Evolutionary conservation across 2,329 filamentous ascomycete species (phyloP).

Genomic region (Pseudogymnoascus sp.): DNA sequence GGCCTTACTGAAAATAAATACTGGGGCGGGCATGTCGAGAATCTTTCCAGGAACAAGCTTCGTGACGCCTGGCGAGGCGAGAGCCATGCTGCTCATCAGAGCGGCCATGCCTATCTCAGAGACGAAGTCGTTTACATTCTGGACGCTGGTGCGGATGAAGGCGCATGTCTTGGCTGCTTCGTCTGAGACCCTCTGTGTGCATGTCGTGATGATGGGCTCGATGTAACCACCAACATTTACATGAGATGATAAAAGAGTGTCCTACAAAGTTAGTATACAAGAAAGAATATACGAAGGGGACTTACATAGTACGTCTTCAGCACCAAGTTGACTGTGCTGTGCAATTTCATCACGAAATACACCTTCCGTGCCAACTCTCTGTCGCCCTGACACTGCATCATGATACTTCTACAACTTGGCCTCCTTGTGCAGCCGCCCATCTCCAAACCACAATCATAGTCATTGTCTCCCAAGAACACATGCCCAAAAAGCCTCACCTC

Average conservation of each 20-base stretch:
- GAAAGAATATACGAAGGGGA: not conserved
- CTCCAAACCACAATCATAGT: constrained; percentile 3
- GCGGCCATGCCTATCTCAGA: not conserved
- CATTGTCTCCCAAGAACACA: not conserved
- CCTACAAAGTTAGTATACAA: not conserved
- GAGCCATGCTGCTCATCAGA: not conserved
- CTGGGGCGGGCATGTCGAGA: not conserved
- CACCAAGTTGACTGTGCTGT: constrained; percentile 4
- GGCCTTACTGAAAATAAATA: not conserved
- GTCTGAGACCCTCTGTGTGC: not conserved
- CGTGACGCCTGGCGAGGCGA: not conserved
- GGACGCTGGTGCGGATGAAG: not conserved
- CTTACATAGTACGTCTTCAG: constrained; percentile 7
- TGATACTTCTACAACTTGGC: not conserved
- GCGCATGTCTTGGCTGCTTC: not conserved
- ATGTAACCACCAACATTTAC: not conserved
- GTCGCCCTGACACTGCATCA: not conserved
- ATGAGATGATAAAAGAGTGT: not conserved
- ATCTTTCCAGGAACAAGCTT: not conserved
- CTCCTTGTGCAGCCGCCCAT: not conserved
- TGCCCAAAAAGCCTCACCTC: constrained; percentile 1
- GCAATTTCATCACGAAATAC: constrained; percentile 7
- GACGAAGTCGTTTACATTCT: not conserved
- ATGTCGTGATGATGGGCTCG: not conserved
- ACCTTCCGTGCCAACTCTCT: constrained; percentile 6